Percentiles rank a stretch among this genome's conserved stretches.
Evolutionary conservation across 306 rosid species (phyloP).

Genomic region (Hippophae tibetana): DNA sequence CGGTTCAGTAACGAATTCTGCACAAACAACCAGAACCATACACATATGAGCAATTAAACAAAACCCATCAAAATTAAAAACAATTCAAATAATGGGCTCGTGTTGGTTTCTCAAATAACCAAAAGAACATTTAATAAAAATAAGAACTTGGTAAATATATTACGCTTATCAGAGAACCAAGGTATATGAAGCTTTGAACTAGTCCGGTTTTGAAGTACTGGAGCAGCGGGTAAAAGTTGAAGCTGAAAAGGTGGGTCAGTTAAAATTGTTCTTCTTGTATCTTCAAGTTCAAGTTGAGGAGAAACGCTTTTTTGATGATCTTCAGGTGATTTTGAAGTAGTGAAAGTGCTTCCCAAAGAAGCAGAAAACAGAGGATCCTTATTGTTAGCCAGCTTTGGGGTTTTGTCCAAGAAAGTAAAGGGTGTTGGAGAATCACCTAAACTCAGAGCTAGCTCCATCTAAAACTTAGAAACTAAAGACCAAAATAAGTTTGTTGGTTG

Average conservation of each 20-base stretch:
- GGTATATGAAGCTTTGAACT: constrained; percentile 44
- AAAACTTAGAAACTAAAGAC: neutral
- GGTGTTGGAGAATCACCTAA: constrained; percentile 60
- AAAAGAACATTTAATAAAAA: neutral
- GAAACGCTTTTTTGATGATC: constrained; percentile 3
- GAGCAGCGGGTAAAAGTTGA: constrained; percentile 64
- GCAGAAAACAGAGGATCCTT: constrained; percentile 42
- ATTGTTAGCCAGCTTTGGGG: constrained; percentile 15
- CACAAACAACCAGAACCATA: neutral
- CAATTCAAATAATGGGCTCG: too few species aligned
- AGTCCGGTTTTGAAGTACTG: constrained; percentile 42
- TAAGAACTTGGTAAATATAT: neutral
- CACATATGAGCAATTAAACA: neutral
- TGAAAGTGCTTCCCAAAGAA: constrained; percentile 38
- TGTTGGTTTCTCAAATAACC: neutral
- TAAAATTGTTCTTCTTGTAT: constrained; percentile 11
- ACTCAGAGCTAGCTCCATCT: constrained; percentile 81
- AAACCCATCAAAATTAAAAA: constrained; percentile 1
- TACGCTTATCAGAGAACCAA: constrained; percentile 67
- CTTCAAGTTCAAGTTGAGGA: constrained; percentile 12
- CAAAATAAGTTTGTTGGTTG: neutral
- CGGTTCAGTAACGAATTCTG: constrained; percentile 42
- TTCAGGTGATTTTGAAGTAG: constrained; percentile 11
- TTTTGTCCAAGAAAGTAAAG: constrained; percentile 39
- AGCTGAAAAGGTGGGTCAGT: constrained; percentile 83